These are phyloP conservation scores for Akebia trifoliata DNA, from an alignment of 164 flowering plant genomes.

Conservation along the genomic window DNA sequence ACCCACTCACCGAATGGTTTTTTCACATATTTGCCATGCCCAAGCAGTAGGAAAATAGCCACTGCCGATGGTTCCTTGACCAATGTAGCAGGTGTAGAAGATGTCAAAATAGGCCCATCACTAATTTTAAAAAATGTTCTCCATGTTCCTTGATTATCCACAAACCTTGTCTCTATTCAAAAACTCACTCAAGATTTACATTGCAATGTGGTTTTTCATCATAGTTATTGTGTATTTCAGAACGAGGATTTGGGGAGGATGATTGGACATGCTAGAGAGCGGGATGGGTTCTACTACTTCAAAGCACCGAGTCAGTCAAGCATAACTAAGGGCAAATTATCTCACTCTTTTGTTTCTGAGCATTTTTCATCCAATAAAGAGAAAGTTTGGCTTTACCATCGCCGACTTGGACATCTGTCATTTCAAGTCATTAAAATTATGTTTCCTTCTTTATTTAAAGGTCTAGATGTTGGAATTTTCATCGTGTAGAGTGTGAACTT, in stretches of 20 bases:
- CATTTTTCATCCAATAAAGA: conserved; percentile 1
- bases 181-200: too few species aligned
- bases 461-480: conserved; percentile 6
- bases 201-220: too few species aligned
- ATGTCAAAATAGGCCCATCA: neutral
- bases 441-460: conserved; percentile 1
- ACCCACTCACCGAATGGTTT: neutral
- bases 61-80: neutral
- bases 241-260: too few species aligned
- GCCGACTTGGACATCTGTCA: neutral
- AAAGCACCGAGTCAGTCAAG: neutral
- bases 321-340: neutral
- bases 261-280: neutral
- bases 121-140: neutral
- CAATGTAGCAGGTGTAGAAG: neutral
- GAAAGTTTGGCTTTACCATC: conserved; percentile 9
- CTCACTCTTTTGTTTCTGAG: too few species aligned
- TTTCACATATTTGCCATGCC: neutral
- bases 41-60: neutral
- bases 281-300: neutral
- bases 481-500: conserved; percentile 7
- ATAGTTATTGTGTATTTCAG: too few species aligned
- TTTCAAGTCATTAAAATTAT: neutral
- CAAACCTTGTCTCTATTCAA: too few species aligned
- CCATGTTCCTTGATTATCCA: too few species aligned